Evolutionary conservation across 306 rosid genomes (phyloP).

Genomic region (Comarum palustre): DNA sequence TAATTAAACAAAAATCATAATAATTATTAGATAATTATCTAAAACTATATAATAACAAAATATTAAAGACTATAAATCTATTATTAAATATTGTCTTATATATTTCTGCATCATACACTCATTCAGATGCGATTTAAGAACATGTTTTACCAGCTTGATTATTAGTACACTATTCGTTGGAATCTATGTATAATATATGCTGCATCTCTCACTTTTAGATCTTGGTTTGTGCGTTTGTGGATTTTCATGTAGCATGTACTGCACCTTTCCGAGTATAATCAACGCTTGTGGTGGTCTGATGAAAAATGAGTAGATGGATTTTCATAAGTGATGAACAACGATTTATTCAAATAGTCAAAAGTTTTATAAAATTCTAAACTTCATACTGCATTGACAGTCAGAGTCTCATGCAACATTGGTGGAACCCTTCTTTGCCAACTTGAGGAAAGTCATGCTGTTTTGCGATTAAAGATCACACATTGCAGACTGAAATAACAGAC

Average conservation of each 20-base stretch:
- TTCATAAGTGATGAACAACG: neutral
- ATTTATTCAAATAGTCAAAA: too few relatives aligned
- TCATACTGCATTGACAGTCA: neutral
- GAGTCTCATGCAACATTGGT: neutral
- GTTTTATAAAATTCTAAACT: too few relatives aligned
- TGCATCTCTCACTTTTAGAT: conserved; percentile 48
- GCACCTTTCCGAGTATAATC: conserved; percentile 62
- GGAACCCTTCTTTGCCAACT: neutral
- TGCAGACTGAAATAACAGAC: neutral
- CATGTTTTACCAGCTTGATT: neutral
- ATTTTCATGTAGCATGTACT: conserved; percentile 57
- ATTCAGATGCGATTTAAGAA: neutral
- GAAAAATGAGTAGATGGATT: too few relatives aligned
- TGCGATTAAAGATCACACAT: conserved; percentile 12
- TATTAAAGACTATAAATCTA: too few relatives aligned
- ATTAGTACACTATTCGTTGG: conserved; percentile 39
- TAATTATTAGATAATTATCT: too few relatives aligned
- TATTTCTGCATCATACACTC: too few relatives aligned
- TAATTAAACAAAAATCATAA: too few relatives aligned
- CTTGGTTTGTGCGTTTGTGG: conserved; percentile 37
- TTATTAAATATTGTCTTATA: too few relatives aligned
- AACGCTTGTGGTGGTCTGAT: conserved; percentile 62
- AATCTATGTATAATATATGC: conserved; percentile 75
- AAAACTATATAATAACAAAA: too few relatives aligned
- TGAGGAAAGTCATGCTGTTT: conserved; percentile 3